Conservation (phyloP, 768 basidiomycete species). For the Boletus barrowsii region DNA sequence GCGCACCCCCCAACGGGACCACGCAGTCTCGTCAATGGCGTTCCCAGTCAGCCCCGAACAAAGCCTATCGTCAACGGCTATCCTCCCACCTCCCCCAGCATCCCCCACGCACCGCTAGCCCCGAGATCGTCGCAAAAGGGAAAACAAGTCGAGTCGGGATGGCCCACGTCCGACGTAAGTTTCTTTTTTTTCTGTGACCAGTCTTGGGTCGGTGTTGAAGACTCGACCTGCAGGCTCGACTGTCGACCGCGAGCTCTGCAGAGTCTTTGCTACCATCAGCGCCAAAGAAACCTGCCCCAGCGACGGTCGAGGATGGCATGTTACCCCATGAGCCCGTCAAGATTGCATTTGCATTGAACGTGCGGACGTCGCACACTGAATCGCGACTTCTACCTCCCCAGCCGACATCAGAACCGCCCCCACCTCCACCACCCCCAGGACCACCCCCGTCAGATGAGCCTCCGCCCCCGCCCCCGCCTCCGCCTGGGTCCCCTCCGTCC, state of each 20-base stretch:
- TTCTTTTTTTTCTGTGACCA: conserved; percentile 1
- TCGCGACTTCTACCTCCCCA: conserved; percentile 33
- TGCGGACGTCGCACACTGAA: conserved; percentile 24
- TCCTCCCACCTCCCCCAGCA: conserved; percentile 25
- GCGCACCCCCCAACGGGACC: conserved; percentile 64
- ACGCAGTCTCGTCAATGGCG: conserved; percentile 50
- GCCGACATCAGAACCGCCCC: conserved; percentile 38
- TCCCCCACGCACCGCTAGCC: conserved; percentile 29
- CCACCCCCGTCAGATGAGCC: conserved; percentile 28
- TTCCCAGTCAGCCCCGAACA: conserved; percentile 27
- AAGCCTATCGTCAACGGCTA: conserved; percentile 48
- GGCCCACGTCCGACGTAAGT: conserved; percentile 36
- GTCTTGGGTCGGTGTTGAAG: neutral
- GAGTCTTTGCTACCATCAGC: conserved; percentile 9
- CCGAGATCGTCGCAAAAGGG: conserved; percentile 39
- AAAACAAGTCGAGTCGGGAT: conserved; percentile 39
- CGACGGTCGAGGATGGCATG: conserved; percentile 31
- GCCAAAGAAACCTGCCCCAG: conserved; percentile 15
- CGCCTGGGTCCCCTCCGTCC: conserved; percentile 28
- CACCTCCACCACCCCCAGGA: conserved; percentile 34
- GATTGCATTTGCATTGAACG: conserved; percentile 32
- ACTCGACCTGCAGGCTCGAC: conserved; percentile 12
- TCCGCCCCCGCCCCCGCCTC: conserved; percentile 25
- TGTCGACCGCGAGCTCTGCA: conserved; percentile 13
- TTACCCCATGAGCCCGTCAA: conserved; percentile 31